Percentiles rank a stretch among this genome's conserved stretches.
Evolutionary conservation across 176 grass and related monocot genomes (phyloP).

Genomic region (Raddia guianensis): DNA sequence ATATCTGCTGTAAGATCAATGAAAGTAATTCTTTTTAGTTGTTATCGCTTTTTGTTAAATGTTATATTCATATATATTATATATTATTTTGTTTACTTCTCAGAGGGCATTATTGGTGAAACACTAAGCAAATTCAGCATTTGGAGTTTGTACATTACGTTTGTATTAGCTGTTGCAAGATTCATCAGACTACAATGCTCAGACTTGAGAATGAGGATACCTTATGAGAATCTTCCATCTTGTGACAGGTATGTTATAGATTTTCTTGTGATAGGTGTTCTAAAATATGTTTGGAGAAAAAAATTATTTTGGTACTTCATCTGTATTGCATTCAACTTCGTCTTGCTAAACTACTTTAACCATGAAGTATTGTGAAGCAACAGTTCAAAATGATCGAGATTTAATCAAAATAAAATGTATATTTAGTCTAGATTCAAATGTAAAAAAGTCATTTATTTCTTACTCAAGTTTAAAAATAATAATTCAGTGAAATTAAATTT

Average conservation of each 20-base stretch:
- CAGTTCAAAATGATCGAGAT: too few species aligned
- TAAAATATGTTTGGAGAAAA: conserved; percentile 30
- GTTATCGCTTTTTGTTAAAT: conserved; percentile 4
- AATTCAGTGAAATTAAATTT: too few species aligned
- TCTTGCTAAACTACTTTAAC: too few species aligned
- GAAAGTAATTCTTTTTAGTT: conserved; percentile 6
- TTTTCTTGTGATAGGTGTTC: background rate
- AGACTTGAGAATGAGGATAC: conserved; percentile 99
- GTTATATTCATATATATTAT: conserved; percentile 1
- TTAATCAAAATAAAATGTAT: too few species aligned
- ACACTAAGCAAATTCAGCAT: conserved; percentile 99
- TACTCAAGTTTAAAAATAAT: too few species aligned
- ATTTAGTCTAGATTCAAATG: too few species aligned
- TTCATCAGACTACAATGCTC: conserved; percentile 99
- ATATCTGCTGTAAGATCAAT: conserved; percentile 1
- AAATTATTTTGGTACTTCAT: background rate
- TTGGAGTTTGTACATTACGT: conserved; percentile 98
- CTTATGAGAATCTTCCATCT: conserved; percentile 99
- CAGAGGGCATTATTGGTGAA: conserved; percentile 99
- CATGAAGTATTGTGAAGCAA: too few species aligned
- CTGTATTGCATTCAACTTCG: too few species aligned
- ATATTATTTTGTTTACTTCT: conserved; percentile 23
- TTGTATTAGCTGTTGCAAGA: conserved; percentile 97
- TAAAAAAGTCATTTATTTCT: too few species aligned
- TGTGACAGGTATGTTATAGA: conserved; percentile 71